A percentile compares a stretch with the other conserved stretches of the same genome.
Evolutionary conservation across 2,329 filamentous ascomycete genomes (phyloP).

Genomic region (Fusarium sp.): DNA sequence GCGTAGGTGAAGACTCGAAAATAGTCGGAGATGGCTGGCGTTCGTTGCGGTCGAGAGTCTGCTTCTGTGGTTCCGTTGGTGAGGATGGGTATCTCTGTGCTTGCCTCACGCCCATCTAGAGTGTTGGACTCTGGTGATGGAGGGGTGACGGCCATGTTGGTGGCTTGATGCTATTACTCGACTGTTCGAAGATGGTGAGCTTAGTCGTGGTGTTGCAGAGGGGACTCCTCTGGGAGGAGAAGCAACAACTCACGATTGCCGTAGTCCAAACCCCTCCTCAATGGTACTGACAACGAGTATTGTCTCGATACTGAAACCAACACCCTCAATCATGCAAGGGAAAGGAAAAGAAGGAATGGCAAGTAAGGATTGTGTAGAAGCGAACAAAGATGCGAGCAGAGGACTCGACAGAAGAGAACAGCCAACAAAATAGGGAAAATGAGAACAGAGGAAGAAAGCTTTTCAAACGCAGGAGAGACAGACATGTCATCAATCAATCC

Average conservation of each 20-base stretch:
- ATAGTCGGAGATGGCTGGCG: slow-evolving; percentile 34
- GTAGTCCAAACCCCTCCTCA: neutral
- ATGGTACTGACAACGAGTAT: neutral
- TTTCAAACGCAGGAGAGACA: neutral
- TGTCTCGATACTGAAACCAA: neutral
- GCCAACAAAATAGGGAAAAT: neutral
- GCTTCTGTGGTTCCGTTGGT: neutral
- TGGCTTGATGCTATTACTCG: neutral
- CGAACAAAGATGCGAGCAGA: neutral
- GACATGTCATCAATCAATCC: neutral
- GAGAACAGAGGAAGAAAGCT: neutral
- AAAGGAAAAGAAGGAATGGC: neutral
- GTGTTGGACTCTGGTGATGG: neutral
- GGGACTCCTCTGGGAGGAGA: neutral
- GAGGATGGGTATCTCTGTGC: neutral
- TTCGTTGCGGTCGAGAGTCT: slow-evolving; percentile 13
- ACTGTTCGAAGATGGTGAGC: neutral
- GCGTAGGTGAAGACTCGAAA: slow-evolving; percentile 48
- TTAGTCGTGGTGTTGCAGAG: neutral
- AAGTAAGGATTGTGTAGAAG: neutral
- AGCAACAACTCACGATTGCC: neutral
- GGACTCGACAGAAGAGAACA: neutral
- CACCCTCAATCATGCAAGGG: neutral
- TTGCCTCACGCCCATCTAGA: neutral
- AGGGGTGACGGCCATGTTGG: neutral